These are phyloP conservation scores for Neoscytalidium dimidiatum DNA, from an alignment of 2,329 filamentous ascomycete species.

Conservation along the genomic window DNA sequence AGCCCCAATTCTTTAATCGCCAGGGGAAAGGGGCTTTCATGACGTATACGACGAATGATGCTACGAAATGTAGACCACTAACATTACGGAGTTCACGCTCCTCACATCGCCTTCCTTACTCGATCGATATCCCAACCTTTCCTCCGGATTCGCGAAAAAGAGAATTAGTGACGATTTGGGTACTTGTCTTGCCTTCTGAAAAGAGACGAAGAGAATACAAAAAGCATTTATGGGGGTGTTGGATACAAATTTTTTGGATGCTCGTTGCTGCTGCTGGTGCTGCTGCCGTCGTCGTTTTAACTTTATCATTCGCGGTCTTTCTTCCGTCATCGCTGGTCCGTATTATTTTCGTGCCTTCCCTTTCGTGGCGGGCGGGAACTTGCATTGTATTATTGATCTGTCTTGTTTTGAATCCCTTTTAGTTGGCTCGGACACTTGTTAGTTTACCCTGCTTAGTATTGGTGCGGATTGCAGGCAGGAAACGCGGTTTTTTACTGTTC, in stretches of 20 bases:
- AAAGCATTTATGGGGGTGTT: conserved; percentile 20
- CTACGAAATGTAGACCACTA: conserved; percentile 25
- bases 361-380: conserved; percentile 19
- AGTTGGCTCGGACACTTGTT: conserved; percentile 4
- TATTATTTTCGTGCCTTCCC: not conserved
- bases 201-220: conserved; percentile 20
- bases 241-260: conserved; percentile 16
- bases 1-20: conserved; percentile 20
- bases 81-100: conserved; percentile 21
- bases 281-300: conserved; percentile 2
- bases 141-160: conserved; percentile 18
- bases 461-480: not conserved
- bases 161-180: conserved; percentile 20
- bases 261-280: conserved; percentile 18
- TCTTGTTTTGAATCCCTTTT: conserved; percentile 4
- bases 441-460: conserved; percentile 14
- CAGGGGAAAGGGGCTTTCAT: conserved; percentile 21
- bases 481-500: not conserved
- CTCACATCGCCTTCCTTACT: conserved; percentile 19
- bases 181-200: conserved; percentile 19
- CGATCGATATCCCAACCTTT: conserved; percentile 20
- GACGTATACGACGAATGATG: conserved; percentile 32
- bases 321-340: conserved; percentile 13
- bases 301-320: not conserved
- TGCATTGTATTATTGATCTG: conserved; percentile 19